phyloP scores from a whole-genome alignment of 768 basidiomycete species.

The Leccinum rimulosum region DNA sequence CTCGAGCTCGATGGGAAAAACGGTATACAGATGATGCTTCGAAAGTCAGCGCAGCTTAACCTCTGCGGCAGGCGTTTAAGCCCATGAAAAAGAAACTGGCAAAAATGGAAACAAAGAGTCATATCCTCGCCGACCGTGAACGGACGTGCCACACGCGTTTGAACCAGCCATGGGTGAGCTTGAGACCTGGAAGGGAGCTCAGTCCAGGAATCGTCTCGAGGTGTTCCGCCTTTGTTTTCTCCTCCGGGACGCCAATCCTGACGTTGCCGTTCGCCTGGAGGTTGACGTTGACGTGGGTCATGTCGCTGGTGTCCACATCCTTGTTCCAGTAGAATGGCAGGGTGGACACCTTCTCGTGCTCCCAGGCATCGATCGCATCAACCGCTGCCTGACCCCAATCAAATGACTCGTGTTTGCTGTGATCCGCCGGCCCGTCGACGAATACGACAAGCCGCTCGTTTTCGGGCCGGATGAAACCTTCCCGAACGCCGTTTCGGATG shows the following conservation, averaged over 20 bases:
- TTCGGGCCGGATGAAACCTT: conserved; percentile 69
- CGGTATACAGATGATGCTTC: background rate
- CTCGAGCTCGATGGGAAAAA: background rate
- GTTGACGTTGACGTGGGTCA: conserved; percentile 17
- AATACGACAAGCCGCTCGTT: conserved; percentile 68
- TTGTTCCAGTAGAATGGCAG: conserved; percentile 51
- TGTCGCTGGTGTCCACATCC: conserved; percentile 34
- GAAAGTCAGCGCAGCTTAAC: conserved; percentile 13
- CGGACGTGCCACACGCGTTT: conserved; percentile 36
- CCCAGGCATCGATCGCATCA: conserved; percentile 62
- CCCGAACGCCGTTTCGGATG: conserved; percentile 60
- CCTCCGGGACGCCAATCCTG: background rate
- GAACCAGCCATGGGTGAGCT: conserved; percentile 29
- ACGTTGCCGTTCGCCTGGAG: background rate
- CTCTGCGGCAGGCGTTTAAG: background rate
- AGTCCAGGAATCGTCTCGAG: conserved; percentile 23
- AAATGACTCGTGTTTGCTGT: conserved; percentile 51
- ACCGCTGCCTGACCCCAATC: conserved; percentile 80
- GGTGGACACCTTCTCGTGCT: conserved; percentile 29
- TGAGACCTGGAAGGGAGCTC: conserved; percentile 21
- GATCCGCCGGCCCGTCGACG: conserved; percentile 66
- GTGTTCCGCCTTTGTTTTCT: conserved; percentile 19
- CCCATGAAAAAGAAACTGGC: background rate
- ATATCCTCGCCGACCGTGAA: conserved; percentile 21
- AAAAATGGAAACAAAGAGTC: background rate